Conservation (phyloP, 352 stramenopile species). For the Pythium angustatum region DNA sequence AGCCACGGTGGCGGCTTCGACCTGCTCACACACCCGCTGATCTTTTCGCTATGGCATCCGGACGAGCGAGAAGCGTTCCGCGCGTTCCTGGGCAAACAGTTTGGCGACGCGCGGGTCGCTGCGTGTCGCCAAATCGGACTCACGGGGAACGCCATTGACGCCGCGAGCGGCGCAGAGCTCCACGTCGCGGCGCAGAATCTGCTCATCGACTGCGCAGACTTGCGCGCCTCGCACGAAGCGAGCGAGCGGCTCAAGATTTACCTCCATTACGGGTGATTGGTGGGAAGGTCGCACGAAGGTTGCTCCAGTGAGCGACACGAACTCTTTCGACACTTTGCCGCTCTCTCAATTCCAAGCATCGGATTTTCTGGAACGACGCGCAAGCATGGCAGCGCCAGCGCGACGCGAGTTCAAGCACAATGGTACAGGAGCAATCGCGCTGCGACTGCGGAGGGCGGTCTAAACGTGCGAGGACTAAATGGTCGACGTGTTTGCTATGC, state of each 20-base stretch:
- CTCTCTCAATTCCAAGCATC: slow-evolving; percentile 4
- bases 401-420: slow-evolving; percentile 74
- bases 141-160: slow-evolving; percentile 57
- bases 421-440: slow-evolving; percentile 30
- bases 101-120: slow-evolving; percentile 60
- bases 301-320: no score
- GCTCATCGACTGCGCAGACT: slow-evolving; percentile 48
- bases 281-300: slow-evolving; percentile 35
- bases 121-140: slow-evolving; percentile 67
- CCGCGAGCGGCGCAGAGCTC: slow-evolving; percentile 49
- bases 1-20: neutral
- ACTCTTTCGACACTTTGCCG: no score
- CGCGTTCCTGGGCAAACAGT: slow-evolving; percentile 48
- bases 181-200: slow-evolving; percentile 66
- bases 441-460: no score
- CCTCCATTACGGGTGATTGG: slow-evolving; percentile 65
- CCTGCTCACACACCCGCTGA: slow-evolving; percentile 33
- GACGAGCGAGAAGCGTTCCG: slow-evolving; percentile 50
- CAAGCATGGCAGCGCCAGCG: slow-evolving; percentile 40
- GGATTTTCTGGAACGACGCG: neutral
- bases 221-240: slow-evolving; percentile 49
- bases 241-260: slow-evolving; percentile 72
- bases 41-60: slow-evolving; percentile 59
- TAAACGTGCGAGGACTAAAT: neutral
- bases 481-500: neutral